Evolutionary conservation across 352 stramenopile species (phyloP).

Genomic region (Globisporangium acanthophoron): DNA sequence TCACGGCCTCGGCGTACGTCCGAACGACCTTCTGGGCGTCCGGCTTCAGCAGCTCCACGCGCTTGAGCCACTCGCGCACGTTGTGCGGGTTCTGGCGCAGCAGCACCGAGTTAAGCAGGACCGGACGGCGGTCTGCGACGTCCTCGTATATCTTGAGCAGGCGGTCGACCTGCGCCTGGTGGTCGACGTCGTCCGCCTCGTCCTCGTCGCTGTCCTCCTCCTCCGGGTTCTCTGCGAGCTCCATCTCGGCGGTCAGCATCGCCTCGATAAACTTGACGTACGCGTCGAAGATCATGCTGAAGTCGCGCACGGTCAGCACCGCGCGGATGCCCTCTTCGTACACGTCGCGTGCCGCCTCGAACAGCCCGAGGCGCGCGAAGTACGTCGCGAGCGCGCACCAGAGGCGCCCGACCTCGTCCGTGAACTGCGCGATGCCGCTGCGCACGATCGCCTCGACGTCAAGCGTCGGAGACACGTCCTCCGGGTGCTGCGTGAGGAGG

Average conservation of each 20-base stretch:
- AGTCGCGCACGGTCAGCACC: conserved; percentile 91
- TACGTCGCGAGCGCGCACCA: conserved; percentile 98
- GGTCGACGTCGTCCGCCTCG: conserved; percentile 42
- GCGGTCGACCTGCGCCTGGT: conserved; percentile 69
- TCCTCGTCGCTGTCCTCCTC: conserved; percentile 71
- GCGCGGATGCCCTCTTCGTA: conserved; percentile 91
- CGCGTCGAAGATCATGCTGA: conserved; percentile 98
- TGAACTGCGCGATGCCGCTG: conserved; percentile 90
- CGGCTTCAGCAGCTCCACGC: conserved; percentile 78
- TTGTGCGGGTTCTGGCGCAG: conserved; percentile 99
- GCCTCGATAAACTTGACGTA: conserved; percentile 98
- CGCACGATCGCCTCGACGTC: conserved; percentile 96
- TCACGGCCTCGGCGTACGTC: conserved; percentile 89
- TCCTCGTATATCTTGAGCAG: conserved; percentile 88
- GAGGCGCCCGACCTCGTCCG: conserved; percentile 95
- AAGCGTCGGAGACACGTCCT: conserved; percentile 78
- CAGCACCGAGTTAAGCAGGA: conserved; percentile 94
- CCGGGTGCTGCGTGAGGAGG: conserved; percentile 93
- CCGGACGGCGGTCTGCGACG: conserved; percentile 91
- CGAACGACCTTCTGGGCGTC: conserved; percentile 66
- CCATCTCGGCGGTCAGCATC: conserved; percentile 96
- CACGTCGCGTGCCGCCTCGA: conserved; percentile 95
- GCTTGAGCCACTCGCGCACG: conserved; percentile 97
- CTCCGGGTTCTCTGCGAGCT: conserved; percentile 46
- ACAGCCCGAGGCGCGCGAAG: conserved; percentile 95